These are phyloP conservation scores for Cymbopogon citratus DNA, from an alignment of 176 grass and related monocot species.

Conservation along the genomic window DNA sequence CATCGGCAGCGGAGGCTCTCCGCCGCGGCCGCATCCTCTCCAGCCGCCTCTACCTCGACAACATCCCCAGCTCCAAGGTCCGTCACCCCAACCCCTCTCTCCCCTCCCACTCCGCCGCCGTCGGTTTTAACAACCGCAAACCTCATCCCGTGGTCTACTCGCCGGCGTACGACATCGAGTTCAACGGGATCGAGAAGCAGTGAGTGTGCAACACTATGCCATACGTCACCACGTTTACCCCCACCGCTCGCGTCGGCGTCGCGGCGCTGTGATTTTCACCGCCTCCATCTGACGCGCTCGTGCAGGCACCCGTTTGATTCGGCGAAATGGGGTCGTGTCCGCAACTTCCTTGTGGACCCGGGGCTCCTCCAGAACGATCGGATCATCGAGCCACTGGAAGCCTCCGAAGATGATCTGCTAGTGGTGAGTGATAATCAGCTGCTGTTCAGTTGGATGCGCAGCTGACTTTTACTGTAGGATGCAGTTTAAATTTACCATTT, in stretches of 20 bases:
- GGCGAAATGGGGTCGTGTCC: constrained; percentile 52
- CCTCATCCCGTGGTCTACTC: constrained; percentile 45
- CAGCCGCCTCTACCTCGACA: constrained; percentile 56
- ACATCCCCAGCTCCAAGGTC: constrained; percentile 47
- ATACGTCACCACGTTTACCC: not conserved
- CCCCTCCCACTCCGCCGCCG: not conserved
- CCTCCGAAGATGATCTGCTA: constrained; percentile 54
- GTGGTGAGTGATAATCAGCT: constrained; percentile 38
- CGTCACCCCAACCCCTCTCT: not conserved
- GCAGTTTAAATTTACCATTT: not conserved
- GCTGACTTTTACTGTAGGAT: not conserved
- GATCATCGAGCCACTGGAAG: constrained; percentile 49
- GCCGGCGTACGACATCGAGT: constrained; percentile 50
- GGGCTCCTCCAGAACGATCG: constrained; percentile 26
- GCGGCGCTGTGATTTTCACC: not conserved
- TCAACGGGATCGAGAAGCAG: constrained; percentile 57
- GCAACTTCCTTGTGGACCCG: constrained; percentile 45
- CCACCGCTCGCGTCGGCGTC: not conserved
- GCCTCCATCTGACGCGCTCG: not conserved
- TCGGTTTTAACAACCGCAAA: not conserved
- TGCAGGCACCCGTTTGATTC: constrained; percentile 76
- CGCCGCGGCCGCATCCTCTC: constrained; percentile 39
- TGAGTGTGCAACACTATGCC: constrained; percentile 41
- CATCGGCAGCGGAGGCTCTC: not conserved
- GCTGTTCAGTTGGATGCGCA: not conserved